Evolutionary conservation across 306 rosid species (phyloP), one percentile per base, ranked within the genome.

Genomic region (Quercus variabilis): DNA sequence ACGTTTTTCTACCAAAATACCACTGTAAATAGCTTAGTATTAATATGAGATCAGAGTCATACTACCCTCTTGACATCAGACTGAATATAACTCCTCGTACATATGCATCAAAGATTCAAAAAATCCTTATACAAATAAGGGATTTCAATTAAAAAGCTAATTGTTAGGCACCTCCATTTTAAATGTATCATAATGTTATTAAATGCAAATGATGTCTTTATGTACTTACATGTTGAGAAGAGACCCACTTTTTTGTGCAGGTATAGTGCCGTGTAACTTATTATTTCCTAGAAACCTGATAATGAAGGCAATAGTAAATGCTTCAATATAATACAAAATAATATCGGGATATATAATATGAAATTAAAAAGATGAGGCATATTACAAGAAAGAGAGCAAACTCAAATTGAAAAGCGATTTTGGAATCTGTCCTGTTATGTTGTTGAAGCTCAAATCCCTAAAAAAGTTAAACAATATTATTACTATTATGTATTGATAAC

Each of bases 391-490:
- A 14, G 83, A 3, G 28, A 94, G 93, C 5, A 65, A 82, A 56
- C 83, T 91, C 93, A 91, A 62, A 78, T 83, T 88, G 90, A 92
- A 92, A 83, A 94, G 85, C 26, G 92, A 83, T 55, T 20, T 80
- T 4, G 89, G 88, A 83, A 91, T 91, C 71, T 76, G 85, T 68
- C 97, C 97, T 3, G 74, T 82, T 73, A 94, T 74, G 73, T 87
- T 89, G 83, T 94, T 94, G 93, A 94, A 94, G 92, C 98, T 94
- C 79, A 94, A 83, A 82, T 92, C 98, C 88, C 98, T 94, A 23
- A 83, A 65, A 87, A 21, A 74, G 55, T 31, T 43, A 59, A 69
- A 46, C 19, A 38, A 72, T 33, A 82, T 31, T n/a, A 80, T 14
- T 65, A n/a, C n/a, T n/a, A 69, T 71, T 30, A n/a, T 4, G 35